phyloP scores from a whole-genome alignment of 345 rosid genomes.

The Reutealis trisperma region DNA sequence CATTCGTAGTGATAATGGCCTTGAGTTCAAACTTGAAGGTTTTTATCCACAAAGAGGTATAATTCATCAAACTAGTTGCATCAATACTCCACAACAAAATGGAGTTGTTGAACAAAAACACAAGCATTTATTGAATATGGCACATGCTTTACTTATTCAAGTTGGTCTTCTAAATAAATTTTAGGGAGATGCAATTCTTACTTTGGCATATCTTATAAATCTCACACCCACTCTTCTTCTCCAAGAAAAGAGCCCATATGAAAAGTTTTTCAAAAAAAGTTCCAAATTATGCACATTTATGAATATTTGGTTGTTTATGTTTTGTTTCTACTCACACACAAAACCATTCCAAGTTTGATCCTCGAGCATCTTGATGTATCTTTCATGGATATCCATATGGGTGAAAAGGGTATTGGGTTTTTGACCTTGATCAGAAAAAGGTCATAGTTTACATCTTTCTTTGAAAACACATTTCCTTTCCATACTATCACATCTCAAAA shows the following conservation, averaged over 20 bases:
- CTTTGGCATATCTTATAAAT: not conserved
- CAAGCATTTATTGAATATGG: not conserved
- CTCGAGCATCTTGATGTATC: too few species aligned
- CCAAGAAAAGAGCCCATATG: not conserved
- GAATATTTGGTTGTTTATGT: too few species aligned
- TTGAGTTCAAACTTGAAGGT: not conserved
- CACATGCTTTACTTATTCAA: not conserved
- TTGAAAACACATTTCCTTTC: not conserved
- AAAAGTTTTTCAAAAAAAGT: not conserved
- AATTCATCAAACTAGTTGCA: not conserved
- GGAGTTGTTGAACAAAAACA: not conserved
- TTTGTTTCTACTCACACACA: too few species aligned
- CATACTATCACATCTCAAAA: not conserved
- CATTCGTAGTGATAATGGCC: not conserved
- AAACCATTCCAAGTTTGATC: too few species aligned
- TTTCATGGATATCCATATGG: too few species aligned
- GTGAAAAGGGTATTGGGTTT: not conserved
- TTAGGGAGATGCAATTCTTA: not conserved
- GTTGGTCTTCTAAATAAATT: not conserved
- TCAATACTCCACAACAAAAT: not conserved
- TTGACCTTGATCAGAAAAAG: not conserved
- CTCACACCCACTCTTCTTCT: not conserved
- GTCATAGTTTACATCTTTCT: not conserved
- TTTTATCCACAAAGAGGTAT: not conserved
- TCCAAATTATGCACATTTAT: too few species aligned